Evolutionary conservation across 148 eudicot genomes (phyloP), one percentile per base, ranked within the genome.

Genomic region (Chenopodium berlandieri): DNA sequence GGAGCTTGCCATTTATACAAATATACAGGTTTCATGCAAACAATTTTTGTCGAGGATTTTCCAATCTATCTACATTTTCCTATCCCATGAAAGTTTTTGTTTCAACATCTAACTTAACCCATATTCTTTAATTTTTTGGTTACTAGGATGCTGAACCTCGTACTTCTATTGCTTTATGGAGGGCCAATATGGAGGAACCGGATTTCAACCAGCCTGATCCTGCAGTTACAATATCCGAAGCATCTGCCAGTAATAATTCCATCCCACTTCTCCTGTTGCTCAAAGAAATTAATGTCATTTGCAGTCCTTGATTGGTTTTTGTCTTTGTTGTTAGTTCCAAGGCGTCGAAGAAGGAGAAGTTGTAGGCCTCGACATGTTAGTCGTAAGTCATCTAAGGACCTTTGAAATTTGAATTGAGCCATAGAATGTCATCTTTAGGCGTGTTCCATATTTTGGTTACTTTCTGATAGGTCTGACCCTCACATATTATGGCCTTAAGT

Each of bases 91-190:
- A 32, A 50, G 13, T 67, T 76, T 16, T 17, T 23, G 27, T 20
- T 68, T 50, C 71, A 63, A 8, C 34, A 12, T 74, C 74, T 20
- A 27, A 81, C 32, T 47, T 40, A 34, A 40, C 71, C 37, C 3
- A 14, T 52, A 47, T 54, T 22, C 27, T 31, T 64, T 69, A 54
- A 32, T 81, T 32, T 78, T 63, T 32, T 3, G 62, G 63, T 71
- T 32, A 78, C 54, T 80, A 97, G 99, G 98, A 94, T 85, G 93
- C 95, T 77, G 88, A 90, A 80, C 99, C 99, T 79, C 94, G 97
- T 68, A 82, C 90, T 48, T 82, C 85, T 56, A 76, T 97, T 78
- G 89, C 95, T 71, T 79, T 97, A 78, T 97, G 98, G 98, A 94
- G 89, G 88, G 97, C 99, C 84, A 88, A 81, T 78, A 76, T 97